phyloP scores from a whole-genome alignment of 192 early-diverging fungal genomes.

The Tieghemiomyces parasiticus region DNA sequence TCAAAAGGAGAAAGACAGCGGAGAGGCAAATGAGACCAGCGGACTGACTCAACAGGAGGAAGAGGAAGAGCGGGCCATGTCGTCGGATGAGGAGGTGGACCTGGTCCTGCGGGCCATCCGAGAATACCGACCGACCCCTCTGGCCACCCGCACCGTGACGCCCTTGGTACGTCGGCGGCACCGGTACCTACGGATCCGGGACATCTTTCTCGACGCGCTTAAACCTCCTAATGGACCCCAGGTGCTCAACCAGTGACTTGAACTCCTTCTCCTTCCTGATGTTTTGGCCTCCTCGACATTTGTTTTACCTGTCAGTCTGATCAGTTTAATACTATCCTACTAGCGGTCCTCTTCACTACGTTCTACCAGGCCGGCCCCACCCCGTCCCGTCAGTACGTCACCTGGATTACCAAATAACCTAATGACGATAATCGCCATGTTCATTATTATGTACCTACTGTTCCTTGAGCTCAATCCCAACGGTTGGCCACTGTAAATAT shows the following conservation, averaged over 20 bases:
- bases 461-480: no score
- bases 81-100: constrained; percentile 61
- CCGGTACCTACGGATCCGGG: constrained; percentile 41
- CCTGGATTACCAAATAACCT: no score
- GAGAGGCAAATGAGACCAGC: constrained; percentile 24
- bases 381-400: no score
- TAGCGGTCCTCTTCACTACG: no score
- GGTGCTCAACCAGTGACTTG: constrained; percentile 13
- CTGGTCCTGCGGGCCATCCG: constrained; percentile 46
- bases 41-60: constrained; percentile 31
- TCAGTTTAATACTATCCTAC: no score
- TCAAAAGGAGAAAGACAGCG: constrained; percentile 25
- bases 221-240: constrained; percentile 22
- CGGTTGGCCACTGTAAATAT: no score
- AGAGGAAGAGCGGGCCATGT: constrained; percentile 36
- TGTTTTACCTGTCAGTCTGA: no score
- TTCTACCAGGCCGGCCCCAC: no score
- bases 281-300: no score
- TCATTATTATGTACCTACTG: no score
- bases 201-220: constrained; percentile 50
- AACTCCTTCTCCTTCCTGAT: no score
- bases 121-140: constrained; percentile 41
- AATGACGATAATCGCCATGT: no score
- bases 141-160: constrained; percentile 36
- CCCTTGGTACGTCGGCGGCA: constrained; percentile 40